These are phyloP conservation scores for Erigeron canadensis DNA, from an alignment of 129 eudicot genomes.

Conservation along the genomic window DNA sequence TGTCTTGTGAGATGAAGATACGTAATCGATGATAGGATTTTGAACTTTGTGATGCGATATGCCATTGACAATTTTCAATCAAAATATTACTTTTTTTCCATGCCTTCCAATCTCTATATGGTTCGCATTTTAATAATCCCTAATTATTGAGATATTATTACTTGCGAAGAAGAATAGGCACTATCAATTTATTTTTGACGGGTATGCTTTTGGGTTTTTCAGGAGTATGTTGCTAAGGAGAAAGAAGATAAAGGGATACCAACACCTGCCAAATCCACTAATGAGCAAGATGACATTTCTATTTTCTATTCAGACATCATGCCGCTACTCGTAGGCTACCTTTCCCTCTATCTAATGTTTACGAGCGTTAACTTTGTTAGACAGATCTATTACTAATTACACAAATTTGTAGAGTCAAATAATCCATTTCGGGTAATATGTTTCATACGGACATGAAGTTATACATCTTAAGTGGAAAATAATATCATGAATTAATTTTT, in stretches of 20 bases:
- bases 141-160: too few species aligned
- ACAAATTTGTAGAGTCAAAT: not conserved
- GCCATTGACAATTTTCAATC: too few species aligned
- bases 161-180: not conserved
- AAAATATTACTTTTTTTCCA: not conserved
- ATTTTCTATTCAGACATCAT: slow-evolving; percentile 85
- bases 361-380: not conserved
- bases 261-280: slow-evolving; percentile 15
- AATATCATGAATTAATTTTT: too few species aligned
- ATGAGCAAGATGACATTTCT: slow-evolving; percentile 66
- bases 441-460: too few species aligned
- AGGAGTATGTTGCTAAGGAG: slow-evolving; percentile 82
- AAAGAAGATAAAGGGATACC: slow-evolving; percentile 58
- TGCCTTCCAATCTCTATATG: not conserved
- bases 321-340: slow-evolving; percentile 81
- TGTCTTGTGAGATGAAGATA: not conserved
- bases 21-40: not conserved
- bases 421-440: not conserved
- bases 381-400: not conserved
- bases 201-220: not conserved
- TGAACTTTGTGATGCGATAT: not conserved
- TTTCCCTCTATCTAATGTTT: slow-evolving; percentile 12
- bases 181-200: not conserved
- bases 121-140: not conserved
- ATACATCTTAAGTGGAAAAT: too few species aligned